Base-by-base conservation (phyloP, 2,329 filamentous ascomycete genomes). In the Fusarium fracticaudum region DNA sequence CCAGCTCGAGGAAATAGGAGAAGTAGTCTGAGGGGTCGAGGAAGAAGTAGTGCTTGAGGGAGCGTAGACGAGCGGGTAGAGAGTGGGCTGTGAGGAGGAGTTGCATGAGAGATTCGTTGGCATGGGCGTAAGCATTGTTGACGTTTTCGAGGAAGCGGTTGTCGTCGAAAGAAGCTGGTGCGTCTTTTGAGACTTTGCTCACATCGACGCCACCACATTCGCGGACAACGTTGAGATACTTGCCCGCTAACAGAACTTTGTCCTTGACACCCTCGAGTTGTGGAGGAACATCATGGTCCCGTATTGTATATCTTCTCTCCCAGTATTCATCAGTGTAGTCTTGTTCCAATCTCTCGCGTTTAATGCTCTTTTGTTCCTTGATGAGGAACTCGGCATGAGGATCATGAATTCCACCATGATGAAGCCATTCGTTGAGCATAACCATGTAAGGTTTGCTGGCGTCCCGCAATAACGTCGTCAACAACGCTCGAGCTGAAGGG, bases 301-400 rank as follows among this genome's bases (percentile, higher is more conserved):
- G 92, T 72, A 99, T 93, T 9, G 96, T 98, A 80, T 99, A 99
- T 72, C 96, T 90, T 79, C 97, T 94, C 81, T 99, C 96, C 96
- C 96, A 99, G 82, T 99, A 99, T 79, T 99, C 96, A 81, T 99
- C 96, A 0, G 96, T 99, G 79, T 98, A 99, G 81, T 99, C 96
- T 80, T 98, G 92, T 79, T 98, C 95, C 6, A 99, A 86, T 67
- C 94, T 90, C 81, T 98, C 96, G 45, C 96, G 90, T 67, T 93
- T 92, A 77, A 99, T 98, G 79, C 95, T 98, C 83, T 96, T 97
- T 78, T 98, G 94, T 82, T 98, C 96, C 80, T 97, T 97, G 79
- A 99, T 92, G 60, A 99, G 85, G 76, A 99, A 99, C 81, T 99
- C 96, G 3, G 92, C 90, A 81, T 98, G 96, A 1, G 95, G 94